Evolutionary conservation across 306 rosid species (phyloP), one percentile per base, ranked within the genome.

Genomic region (Phaseolus lunatus): DNA sequence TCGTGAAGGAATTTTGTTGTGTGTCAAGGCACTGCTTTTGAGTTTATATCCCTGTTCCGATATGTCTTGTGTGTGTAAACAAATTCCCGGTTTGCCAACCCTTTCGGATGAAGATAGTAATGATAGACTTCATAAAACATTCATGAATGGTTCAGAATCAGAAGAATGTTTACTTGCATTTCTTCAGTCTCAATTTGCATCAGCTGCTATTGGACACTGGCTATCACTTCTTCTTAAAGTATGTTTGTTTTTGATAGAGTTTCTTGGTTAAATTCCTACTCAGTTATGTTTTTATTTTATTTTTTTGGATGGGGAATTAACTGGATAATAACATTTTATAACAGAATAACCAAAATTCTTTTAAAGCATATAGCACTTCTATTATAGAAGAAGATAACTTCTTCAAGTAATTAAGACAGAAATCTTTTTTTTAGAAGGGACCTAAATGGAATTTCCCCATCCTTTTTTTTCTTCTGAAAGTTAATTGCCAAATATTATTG

Each of bases 201-300:
- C 96, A 49, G 92, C 97, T 72, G 92, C 97, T 70, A 86, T 95
- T 70, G 98, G 98, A 54, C 98, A 95, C 77, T 95, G 97, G 97
- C 85, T 95, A 49, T 95, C 97, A 7, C 96, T 95, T 85, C 92
- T 95, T 88, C 97, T 92, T 78, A 87, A 85, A 79, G 97, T 95
- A 90, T 65, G 89, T 75, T 57, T 48, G 77, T 9, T 70, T 73
- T 70, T 43, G 45, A 33, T 59, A 16, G 41, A 64, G 31, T 75
- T 78, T 85, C 54, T 44, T 7, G 10, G 43, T 61, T 22, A 73
- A 62, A 39, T 70, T 73, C 27, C 78, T 43, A 64, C 37, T 59
- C 29, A 43, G 41, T 81, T 41, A 9, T 44, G 39, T 45, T 14
- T 44, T 11, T 61, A 10, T 15, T 29, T 29, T 12, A 15, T 26